Conservation (phyloP, 2,329 filamentous ascomycete genomes). For the Myriosclerotinia scirpicola region DNA sequence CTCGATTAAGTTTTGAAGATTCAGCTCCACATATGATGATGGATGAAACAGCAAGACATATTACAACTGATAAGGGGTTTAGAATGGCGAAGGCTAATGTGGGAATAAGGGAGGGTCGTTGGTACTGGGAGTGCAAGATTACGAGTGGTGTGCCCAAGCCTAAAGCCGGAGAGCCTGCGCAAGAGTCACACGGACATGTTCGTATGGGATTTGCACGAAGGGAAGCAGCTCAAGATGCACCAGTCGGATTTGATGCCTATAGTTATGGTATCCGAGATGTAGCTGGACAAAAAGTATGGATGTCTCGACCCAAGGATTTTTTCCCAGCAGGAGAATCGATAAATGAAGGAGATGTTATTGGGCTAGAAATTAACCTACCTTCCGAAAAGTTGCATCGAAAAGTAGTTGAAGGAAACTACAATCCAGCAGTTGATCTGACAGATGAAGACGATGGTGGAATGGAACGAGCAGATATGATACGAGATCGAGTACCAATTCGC, state of each 20-base stretch:
- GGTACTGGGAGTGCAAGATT: conserved; percentile 93
- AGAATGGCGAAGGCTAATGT: conserved; percentile 89
- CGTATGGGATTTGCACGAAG: conserved; percentile 84
- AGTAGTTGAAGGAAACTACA: conserved; percentile 82
- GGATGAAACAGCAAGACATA: conserved; percentile 69
- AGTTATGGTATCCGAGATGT: conserved; percentile 92
- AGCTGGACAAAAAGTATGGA: conserved; percentile 86
- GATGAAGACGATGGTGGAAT: conserved; percentile 50
- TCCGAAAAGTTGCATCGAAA: conserved; percentile 84
- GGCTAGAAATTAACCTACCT: conserved; percentile 87
- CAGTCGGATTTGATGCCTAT: conserved; percentile 86
- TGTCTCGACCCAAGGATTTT: conserved; percentile 90
- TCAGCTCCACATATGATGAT: conserved; percentile 83
- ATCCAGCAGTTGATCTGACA: conserved; percentile 75
- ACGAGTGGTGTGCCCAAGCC: conserved; percentile 66
- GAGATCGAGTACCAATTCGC: conserved; percentile 90
- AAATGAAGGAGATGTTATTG: conserved; percentile 88
- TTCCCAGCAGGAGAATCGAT: conserved; percentile 77
- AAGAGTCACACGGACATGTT: conserved; percentile 54
- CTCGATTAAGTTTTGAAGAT: conserved; percentile 91
- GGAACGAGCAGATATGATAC: conserved; percentile 77
- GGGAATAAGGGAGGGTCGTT: conserved; percentile 81
- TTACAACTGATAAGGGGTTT: conserved; percentile 92
- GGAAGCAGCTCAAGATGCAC: conserved; percentile 78
- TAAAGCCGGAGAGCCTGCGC: conserved; percentile 32